Percentiles rank a stretch among this genome's conserved stretches.
phyloP scores from a whole-genome alignment of 352 stramenopile genomes.

The Salisapilia sapeloensis region DNA sequence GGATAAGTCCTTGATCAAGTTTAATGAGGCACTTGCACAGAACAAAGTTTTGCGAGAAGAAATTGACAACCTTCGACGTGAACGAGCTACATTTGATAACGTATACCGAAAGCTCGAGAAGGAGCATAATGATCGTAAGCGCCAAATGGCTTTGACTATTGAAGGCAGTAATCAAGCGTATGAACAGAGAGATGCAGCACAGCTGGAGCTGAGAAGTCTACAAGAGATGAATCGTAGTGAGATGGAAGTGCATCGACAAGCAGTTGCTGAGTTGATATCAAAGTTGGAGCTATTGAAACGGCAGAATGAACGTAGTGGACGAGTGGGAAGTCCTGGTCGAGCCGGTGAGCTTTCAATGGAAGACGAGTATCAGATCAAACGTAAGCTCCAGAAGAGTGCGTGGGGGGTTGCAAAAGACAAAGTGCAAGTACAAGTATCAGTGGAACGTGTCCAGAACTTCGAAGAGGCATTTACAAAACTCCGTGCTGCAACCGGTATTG shows the following conservation, averaged over 20 bases:
- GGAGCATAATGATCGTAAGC: conserved; percentile 90
- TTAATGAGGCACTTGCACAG: conserved; percentile 89
- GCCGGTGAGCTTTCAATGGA: conserved; percentile 28
- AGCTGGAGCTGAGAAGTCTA: conserved; percentile 84
- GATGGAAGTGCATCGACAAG: conserved; percentile 41
- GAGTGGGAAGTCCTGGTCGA: conserved; percentile 2
- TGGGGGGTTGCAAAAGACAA: conserved; percentile 79
- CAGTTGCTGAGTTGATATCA: conserved; percentile 35
- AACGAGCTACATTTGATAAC: conserved; percentile 90
- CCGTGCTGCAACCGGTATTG: conserved; percentile 82
- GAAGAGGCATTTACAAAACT: conserved; percentile 93
- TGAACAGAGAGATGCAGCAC: conserved; percentile 87
- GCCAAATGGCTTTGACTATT: conserved; percentile 91
- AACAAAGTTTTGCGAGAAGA: conserved; percentile 86
- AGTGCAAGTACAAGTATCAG: conserved; percentile 73
- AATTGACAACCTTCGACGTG: conserved; percentile 87
- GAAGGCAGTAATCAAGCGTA: conserved; percentile 91
- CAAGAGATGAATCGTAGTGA: conserved; percentile 85
- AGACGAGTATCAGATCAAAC: conserved; percentile 53
- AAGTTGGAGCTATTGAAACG: conserved; percentile 41
- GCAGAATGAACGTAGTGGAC: conserved; percentile 5
- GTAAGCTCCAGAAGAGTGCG: conserved; percentile 53
- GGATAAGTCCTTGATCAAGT: conserved; percentile 94
- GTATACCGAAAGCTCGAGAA: conserved; percentile 87
- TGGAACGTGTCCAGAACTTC: conserved; percentile 88